Evolutionary conservation across 345 rosid species (phyloP).

Genomic region (Conringia planisiliqua): DNA sequence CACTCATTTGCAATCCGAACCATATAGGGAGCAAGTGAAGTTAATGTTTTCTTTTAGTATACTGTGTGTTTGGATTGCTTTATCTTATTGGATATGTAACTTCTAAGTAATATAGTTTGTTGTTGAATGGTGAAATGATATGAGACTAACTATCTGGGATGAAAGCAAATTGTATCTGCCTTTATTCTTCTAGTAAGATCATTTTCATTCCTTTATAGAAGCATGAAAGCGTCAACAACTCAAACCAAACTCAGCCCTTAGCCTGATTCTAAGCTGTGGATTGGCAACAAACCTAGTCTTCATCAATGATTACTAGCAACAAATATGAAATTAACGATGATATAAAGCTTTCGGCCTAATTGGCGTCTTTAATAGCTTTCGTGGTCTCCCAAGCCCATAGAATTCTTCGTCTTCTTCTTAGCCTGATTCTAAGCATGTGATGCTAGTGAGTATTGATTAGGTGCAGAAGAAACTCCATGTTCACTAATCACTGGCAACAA

Average conservation of each 20-base stretch:
- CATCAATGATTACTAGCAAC: not conserved
- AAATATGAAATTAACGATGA: not conserved
- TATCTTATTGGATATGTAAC: slow-evolving; percentile 16
- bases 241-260: not conserved
- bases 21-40: slow-evolving; percentile 19
- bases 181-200: not conserved
- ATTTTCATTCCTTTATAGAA: slow-evolving; percentile 5
- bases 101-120: slow-evolving; percentile 17
- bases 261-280: not conserved
- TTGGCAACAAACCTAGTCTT: not conserved
- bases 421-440: not conserved
- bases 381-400: no score
- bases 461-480: no score
- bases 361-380: no score
- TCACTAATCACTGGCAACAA: no score
- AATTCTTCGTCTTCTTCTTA: not conserved
- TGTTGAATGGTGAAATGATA: slow-evolving; percentile 18
- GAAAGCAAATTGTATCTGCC: not conserved
- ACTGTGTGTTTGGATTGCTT: slow-evolving; percentile 18
- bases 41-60: not conserved
- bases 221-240: not conserved
- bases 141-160: slow-evolving; percentile 4
- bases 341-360: no score
- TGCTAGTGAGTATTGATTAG: no score
- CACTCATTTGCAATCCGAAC: not conserved